phyloP scores from a whole-genome alignment of 257 asterid genomes.

The Salvia splendens region DNA sequence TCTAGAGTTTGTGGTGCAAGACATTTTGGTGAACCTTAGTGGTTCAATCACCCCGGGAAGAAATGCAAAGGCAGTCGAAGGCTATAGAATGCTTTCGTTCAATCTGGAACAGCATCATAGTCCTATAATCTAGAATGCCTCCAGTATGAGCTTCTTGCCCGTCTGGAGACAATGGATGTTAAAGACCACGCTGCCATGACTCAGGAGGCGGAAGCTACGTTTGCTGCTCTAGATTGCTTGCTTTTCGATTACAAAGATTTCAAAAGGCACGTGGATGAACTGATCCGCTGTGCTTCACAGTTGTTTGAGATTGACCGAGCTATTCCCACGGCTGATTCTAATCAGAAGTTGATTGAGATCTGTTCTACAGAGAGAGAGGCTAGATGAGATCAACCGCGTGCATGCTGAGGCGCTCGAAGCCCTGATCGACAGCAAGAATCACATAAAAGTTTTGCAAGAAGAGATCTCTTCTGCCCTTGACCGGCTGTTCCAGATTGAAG shows the following conservation, averaged over 20 bases:
- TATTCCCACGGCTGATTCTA: conserved; percentile 29
- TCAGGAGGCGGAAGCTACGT: conserved; percentile 41
- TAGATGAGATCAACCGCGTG: conserved; percentile 32
- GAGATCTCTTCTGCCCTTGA: conserved; percentile 38
- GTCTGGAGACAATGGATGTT: conserved; percentile 38
- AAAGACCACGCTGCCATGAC: conserved; percentile 48
- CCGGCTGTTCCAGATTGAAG: conserved; percentile 38
- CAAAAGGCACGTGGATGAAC: conserved; percentile 32
- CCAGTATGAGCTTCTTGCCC: conserved; percentile 38
- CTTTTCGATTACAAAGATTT: conserved; percentile 32
- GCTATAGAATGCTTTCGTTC: background rate
- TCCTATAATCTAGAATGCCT: too few species aligned
- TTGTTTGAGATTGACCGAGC: conserved; percentile 43
- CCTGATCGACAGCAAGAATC: conserved; percentile 13
- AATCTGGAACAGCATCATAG: conserved; percentile 9
- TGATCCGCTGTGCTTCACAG: conserved; percentile 38
- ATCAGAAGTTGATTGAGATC: conserved; percentile 30
- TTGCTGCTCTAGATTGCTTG: conserved; percentile 45
- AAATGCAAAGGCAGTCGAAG: background rate
- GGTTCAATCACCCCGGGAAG: background rate
- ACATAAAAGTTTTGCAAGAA: conserved; percentile 27
- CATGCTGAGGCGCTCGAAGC: conserved; percentile 32
- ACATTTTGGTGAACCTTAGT: background rate
- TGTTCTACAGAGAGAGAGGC: conserved; percentile 37
- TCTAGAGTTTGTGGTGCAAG: conserved; percentile 7